A percentile compares a stretch with the other conserved stretches of the same genome.
Conservation (phyloP, 2,329 filamentous ascomycete genomes). For the Colletotrichum sp. region DNA sequence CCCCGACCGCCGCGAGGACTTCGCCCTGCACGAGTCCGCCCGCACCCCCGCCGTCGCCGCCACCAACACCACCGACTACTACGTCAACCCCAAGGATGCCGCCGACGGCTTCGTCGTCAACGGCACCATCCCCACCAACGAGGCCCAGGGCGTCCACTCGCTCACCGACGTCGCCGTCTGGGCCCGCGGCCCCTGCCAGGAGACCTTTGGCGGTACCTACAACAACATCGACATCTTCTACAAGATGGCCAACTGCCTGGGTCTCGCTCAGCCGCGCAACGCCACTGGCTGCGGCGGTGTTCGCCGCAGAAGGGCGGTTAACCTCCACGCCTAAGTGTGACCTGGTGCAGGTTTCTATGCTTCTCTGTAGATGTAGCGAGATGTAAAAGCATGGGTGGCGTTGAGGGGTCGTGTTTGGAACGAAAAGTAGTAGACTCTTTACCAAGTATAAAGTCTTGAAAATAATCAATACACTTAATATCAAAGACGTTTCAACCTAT, state of each 20-base stretch:
- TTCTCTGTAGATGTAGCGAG: not conserved
- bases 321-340: not conserved
- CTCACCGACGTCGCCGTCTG: constrained; percentile 82
- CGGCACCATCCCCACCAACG: constrained; percentile 70
- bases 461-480: not conserved
- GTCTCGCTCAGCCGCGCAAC: constrained; percentile 43
- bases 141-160: constrained; percentile 75
- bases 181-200: constrained; percentile 79
- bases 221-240: constrained; percentile 77
- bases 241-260: constrained; percentile 73
- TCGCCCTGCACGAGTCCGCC: constrained; percentile 70
- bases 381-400: constrained; percentile 1
- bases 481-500: fast-evolving
- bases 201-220: constrained; percentile 74
- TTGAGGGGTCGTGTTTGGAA: not conserved
- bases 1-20: constrained; percentile 80
- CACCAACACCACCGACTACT: constrained; percentile 61
- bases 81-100: constrained; percentile 71
- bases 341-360: not conserved
- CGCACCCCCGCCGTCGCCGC: constrained; percentile 59
- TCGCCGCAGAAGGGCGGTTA: not conserved
- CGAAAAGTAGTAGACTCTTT: not conserved
- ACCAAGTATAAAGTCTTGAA: not conserved
- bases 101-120: constrained; percentile 74
- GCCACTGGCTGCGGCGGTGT: not conserved